Percentiles rank a stretch among this genome's conserved stretches.
phyloP scores from a whole-genome alignment of 768 basidiomycete species.

The Bullera alba region DNA sequence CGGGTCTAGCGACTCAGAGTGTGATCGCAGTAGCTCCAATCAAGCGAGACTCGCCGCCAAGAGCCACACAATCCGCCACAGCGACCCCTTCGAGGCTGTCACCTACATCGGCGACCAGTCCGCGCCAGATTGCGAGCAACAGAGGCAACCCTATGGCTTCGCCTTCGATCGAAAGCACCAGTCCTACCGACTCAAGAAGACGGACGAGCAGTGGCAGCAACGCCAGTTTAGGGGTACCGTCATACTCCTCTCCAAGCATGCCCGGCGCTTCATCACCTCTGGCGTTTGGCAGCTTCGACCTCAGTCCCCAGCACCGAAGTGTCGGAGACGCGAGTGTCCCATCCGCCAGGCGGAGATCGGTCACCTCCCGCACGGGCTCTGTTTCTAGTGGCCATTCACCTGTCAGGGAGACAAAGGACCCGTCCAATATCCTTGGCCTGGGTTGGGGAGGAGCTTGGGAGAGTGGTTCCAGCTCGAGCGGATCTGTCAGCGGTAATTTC shows the following conservation, averaged over 20 bases:
- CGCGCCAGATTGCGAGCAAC: conserved; percentile 8
- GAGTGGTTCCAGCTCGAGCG: conserved; percentile 13
- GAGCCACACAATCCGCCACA: conserved; percentile 16
- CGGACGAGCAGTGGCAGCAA: conserved; percentile 13
- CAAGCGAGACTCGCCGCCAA: neutral
- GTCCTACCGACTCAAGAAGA: conserved; percentile 6
- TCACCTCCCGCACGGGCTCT: neutral
- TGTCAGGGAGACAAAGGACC: conserved; percentile 5
- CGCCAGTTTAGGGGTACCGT: conserved; percentile 13
- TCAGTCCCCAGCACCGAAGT: conserved; percentile 11
- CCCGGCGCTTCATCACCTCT: conserved; percentile 16
- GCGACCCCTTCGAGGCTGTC: conserved; percentile 3
- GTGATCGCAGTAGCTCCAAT: conserved; percentile 9
- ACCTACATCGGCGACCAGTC: conserved; percentile 8
- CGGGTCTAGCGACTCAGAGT: conserved; percentile 2
- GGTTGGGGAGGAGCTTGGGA: conserved; percentile 25
- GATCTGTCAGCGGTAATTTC: conserved; percentile 5
- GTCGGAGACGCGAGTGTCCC: no score
- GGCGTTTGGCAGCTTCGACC: conserved; percentile 28
- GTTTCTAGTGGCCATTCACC: neutral
- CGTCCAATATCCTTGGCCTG: conserved; percentile 25
- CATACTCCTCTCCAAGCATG: conserved; percentile 1
- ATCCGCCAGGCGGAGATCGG: no score
- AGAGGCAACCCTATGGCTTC: neutral
- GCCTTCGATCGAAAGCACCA: neutral